Evolutionary conservation across 805 yeast genomes (phyloP), one percentile per base, ranked within the genome.

Genomic region (Nakazawaea anatomiae): DNA sequence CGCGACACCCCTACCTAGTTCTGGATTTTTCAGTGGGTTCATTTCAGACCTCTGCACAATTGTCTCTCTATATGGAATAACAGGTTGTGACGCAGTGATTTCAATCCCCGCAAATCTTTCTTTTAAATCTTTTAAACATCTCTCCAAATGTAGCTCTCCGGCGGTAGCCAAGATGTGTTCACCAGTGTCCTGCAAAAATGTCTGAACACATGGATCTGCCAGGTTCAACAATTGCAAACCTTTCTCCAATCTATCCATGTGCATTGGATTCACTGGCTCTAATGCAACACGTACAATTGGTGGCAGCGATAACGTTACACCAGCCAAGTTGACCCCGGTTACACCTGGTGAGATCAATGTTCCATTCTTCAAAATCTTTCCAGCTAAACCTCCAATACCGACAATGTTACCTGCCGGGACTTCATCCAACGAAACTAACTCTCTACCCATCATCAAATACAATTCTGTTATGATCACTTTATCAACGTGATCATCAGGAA

Each of bases 401-500:
- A 89, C 95, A 54, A 94, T 89, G 58, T 87, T 89, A 34, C 99
- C 99, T 1, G 97, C 92, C 2, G 96, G 96, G 5, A 92, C 96
- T 14, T 75, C 76, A 42, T 84, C 77, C 55, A 94, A 72, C 3
- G 91, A 75, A 2, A 90, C 81, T 36, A 92, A 70, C 53, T 94
- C 97, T 56, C 92, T 75, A 18, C 99, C 99, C 98, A 94, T 94
- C 50, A 94, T 73, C 50, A 94, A 69, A 60, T 80, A 91, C 39
- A 94, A 68, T 42, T 84, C 87, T 5, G 86, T 77, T 38, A 94
- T 76, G 11, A 75, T 80, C 1, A 86, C 79, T 6, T 74, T 76
- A 31, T 79, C 70, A 31, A 76, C 70, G 53, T 84, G 77, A 57
- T 83, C 83, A 8, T 66, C 70, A 14, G 83, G 83, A 39, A 73